phyloP scores from a whole-genome alignment of 371 early-diverging fungal species.

The Actinomortierella ambigua region DNA sequence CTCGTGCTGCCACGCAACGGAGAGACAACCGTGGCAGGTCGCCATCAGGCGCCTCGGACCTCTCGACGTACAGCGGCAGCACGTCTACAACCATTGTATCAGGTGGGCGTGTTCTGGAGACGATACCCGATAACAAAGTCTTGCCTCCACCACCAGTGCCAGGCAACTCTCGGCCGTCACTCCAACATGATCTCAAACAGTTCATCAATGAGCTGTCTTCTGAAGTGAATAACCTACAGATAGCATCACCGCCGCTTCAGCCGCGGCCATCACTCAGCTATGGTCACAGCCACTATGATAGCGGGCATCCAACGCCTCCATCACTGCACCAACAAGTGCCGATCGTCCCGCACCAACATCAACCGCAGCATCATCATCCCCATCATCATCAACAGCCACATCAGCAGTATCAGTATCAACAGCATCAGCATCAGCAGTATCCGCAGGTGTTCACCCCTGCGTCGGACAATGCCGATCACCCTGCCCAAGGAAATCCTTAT shows the following conservation, averaged over 20 bases:
- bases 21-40: neutral
- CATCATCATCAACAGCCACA: constrained; percentile 19
- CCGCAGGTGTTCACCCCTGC: constrained; percentile 8
- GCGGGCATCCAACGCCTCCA: constrained; percentile 6
- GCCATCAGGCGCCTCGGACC: constrained; percentile 10
- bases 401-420: constrained; percentile 12
- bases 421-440: constrained; percentile 1
- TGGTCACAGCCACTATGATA: neutral
- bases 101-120: no score
- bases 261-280: no score
- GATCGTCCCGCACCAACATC: constrained; percentile 3
- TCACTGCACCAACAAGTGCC: neutral
- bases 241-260: no score
- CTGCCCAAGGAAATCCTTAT: no score
- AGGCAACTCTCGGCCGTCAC: no score
- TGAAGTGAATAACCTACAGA: no score
- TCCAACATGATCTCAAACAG: no score
- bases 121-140: neutral
- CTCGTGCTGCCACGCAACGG: constrained; percentile 7
- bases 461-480: no score
- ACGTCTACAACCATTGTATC: neutral
- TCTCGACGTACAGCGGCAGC: neutral
- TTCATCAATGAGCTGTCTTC: no score
- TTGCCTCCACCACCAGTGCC: constrained; percentile 2
- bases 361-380: constrained; percentile 19